Evolutionary conservation across 306 rosid genomes (phyloP).

Genomic region (Coriaria nepalensis): DNA sequence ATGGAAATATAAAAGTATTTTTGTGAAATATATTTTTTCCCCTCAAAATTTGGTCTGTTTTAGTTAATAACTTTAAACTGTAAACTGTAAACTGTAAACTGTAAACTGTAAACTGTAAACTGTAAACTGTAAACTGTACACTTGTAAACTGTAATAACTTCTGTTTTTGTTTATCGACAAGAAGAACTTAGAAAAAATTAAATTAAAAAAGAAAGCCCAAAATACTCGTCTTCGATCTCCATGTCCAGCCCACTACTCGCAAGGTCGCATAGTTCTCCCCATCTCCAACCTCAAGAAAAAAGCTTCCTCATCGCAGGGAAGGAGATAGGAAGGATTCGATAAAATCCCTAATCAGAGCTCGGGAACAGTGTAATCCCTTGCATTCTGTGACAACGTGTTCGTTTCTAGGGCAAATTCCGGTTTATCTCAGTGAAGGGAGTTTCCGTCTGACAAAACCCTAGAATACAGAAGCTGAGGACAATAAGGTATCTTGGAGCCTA

Average conservation of each 20-base stretch:
- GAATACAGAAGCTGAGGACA: slow-evolving; percentile 32
- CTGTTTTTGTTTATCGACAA: no score
- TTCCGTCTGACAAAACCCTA: slow-evolving; percentile 72
- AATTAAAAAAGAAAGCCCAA: slow-evolving; percentile 55
- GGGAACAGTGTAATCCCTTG: slow-evolving; percentile 31
- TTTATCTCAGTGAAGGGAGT: slow-evolving; percentile 17
- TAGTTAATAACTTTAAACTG: no score
- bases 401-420: slow-evolving; percentile 40
- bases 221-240: slow-evolving; percentile 49
- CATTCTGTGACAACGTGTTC: slow-evolving; percentile 34
- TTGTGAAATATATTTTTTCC: no score
- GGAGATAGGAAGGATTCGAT: not conserved
- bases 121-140: no score
- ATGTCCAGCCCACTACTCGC: slow-evolving; percentile 88
- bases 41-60: no score
- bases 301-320: slow-evolving; percentile 16
- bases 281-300: slow-evolving; percentile 23
- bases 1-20: no score
- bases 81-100: no score
- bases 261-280: slow-evolving; percentile 65
- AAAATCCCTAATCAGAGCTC: not conserved
- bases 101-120: no score
- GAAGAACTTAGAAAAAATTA: not conserved
- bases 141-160: no score
- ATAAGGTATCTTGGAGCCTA: slow-evolving; percentile 15